These are phyloP conservation scores for Chamaenerion angustifolium DNA, from an alignment of 345 rosid genomes.

Conservation along the genomic window DNA sequence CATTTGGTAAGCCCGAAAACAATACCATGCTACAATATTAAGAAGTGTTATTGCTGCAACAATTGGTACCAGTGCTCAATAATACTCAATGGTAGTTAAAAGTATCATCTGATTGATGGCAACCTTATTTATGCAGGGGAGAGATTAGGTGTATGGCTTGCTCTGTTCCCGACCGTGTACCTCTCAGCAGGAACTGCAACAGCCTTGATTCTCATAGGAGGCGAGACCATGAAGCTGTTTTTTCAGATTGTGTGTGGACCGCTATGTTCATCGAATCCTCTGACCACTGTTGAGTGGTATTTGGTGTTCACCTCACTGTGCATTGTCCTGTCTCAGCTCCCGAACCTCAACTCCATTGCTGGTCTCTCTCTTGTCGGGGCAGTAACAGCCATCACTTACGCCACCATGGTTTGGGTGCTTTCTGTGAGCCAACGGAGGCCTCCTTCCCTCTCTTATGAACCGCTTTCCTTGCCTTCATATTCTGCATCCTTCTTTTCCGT, in stretches of 20 bases:
- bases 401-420: slow-evolving; percentile 93
- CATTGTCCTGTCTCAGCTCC: slow-evolving; percentile 92
- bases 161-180: slow-evolving; percentile 87
- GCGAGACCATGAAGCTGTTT: slow-evolving; percentile 89
- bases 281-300: slow-evolving; percentile 93
- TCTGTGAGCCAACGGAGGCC: slow-evolving; percentile 91
- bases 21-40: too few relatives aligned
- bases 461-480: slow-evolving; percentile 47
- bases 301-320: slow-evolving; percentile 87
- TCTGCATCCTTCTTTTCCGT: slow-evolving; percentile 54
- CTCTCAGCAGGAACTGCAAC: slow-evolving; percentile 95
- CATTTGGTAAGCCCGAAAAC: slow-evolving; percentile 51
- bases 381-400: slow-evolving; percentile 78
- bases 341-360: slow-evolving; percentile 92
- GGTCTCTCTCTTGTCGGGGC: slow-evolving; percentile 94
- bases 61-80: too few relatives aligned
- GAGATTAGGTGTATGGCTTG: slow-evolving; percentile 83
- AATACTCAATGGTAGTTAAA: too few relatives aligned
- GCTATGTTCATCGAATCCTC: slow-evolving; percentile 67
- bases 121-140: slow-evolving; percentile 41
- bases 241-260: slow-evolving; percentile 93
- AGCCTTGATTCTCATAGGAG: slow-evolving; percentile 81
- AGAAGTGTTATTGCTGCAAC: too few relatives aligned
- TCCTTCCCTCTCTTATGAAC: slow-evolving; percentile 58
- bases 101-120: too few relatives aligned